These are phyloP conservation scores for Hypoxylon sp. DNA, from an alignment of 2,329 filamentous ascomycete genomes.

Conservation along the genomic window DNA sequence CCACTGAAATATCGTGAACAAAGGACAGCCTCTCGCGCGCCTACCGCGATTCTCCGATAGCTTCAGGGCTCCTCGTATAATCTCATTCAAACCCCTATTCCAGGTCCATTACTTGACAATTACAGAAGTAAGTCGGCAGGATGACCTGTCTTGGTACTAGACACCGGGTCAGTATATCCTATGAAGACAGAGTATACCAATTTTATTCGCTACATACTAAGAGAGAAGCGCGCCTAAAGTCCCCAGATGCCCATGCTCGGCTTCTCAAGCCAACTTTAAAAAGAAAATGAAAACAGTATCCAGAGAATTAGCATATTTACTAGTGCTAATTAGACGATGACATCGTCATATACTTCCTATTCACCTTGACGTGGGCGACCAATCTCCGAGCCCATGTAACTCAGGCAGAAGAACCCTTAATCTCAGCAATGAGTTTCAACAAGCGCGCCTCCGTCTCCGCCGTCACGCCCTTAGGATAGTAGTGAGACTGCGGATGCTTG, in stretches of 20 bases:
- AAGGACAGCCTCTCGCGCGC: no score
- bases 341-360: not conserved
- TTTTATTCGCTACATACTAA: not conserved
- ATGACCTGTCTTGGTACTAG: no score
- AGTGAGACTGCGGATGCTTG: conserved; percentile 49
- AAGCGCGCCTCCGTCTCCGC: conserved; percentile 58
- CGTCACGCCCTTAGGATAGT: conserved; percentile 57
- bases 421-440: conserved; percentile 52
- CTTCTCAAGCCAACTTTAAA: not conserved
- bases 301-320: not conserved
- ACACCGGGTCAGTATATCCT: no score
- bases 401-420: conserved; percentile 33
- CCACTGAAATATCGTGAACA: no score
- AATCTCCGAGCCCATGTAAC: not conserved
- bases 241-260: not conserved
- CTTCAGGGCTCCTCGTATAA: no score
- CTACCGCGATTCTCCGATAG: no score
- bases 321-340: not conserved
- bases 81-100: no score
- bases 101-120: no score
- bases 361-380: not conserved
- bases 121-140: no score
- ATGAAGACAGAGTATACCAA: not conserved
- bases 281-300: not conserved
- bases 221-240: not conserved